These are phyloP conservation scores for Wickerhamiella spandovensis DNA, from an alignment of 805 yeast species.

Conservation along the genomic window DNA sequence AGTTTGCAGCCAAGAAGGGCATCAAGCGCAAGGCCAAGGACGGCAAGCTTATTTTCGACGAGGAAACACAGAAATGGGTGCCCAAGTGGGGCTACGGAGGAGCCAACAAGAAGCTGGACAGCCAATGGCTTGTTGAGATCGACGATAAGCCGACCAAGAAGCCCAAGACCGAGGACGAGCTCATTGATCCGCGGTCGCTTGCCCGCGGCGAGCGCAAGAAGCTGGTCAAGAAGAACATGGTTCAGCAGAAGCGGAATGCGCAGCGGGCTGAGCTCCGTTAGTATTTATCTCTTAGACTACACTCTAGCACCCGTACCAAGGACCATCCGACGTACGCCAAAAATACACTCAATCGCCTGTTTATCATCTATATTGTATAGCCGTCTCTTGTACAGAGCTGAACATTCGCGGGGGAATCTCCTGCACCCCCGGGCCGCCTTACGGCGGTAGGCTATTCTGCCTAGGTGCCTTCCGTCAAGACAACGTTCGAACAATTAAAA, in stretches of 20 bases:
- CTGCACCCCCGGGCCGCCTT: too few relatives aligned
- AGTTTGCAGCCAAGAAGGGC: slow-evolving; percentile 91
- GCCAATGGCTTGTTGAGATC: slow-evolving; percentile 94
- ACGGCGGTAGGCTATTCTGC: too few relatives aligned
- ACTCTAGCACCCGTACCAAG: too few relatives aligned
- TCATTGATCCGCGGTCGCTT: slow-evolving; percentile 78
- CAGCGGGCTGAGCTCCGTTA: slow-evolving; percentile 13
- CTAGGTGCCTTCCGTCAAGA: too few relatives aligned
- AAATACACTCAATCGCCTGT: too few relatives aligned
- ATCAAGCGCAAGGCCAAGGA: slow-evolving; percentile 79
- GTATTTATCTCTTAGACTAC: too few relatives aligned
- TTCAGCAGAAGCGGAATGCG: slow-evolving; percentile 71
- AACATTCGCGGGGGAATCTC: too few relatives aligned
- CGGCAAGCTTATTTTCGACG: slow-evolving; percentile 83
- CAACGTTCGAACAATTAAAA: too few relatives aligned
- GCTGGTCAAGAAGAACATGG: slow-evolving; percentile 68
- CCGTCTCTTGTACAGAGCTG: too few relatives aligned
- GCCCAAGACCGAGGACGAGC: slow-evolving; percentile 30
- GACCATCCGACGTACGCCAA: too few relatives aligned
- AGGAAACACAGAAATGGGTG: slow-evolving; percentile 86
- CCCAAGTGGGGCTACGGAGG: slow-evolving; percentile 98
- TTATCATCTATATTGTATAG: too few relatives aligned
- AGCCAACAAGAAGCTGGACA: slow-evolving; percentile 70
- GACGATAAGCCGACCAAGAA: slow-evolving; percentile 55
- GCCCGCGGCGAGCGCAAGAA: slow-evolving; percentile 71